Evolutionary conservation across 768 basidiomycete genomes (phyloP), one percentile per base, ranked within the genome.

Genomic region (Boletus subcaerulescens): DNA sequence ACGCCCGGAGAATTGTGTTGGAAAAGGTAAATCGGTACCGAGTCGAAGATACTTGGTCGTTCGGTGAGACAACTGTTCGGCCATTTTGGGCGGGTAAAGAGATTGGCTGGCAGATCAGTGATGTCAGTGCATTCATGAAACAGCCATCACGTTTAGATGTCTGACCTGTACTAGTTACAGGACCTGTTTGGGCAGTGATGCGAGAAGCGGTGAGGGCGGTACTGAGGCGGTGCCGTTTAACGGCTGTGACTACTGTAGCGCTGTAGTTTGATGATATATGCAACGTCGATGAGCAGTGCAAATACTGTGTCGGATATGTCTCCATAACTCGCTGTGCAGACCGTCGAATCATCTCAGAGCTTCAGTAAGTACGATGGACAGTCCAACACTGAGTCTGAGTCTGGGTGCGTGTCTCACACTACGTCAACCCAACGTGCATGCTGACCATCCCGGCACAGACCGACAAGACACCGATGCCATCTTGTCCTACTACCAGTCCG

Each of bases 1-100:
- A 65, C 35, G 75, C 70, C 13, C 60, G 66, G 2, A 72, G 61
- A 29, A 74, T 87, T 8, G 68, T 72, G 3, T 65, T 91, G 29
- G 71, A 70, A 61, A 79, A 72, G 59, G 71, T 75, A 14, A 58
- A 66, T 11, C 61, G 65, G 1, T 72, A 71, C 51, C 55, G 69
- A 8, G 75, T 89, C 7, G 77, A 78, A 35, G 77, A 77, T 39
- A 66, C 64, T n/a, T 89, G 81, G 70, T 65, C 67, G 33, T 47
- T 64, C 2, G 63, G 74, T 44, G 74, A 76, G 20, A 79, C 83
- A 29, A 77, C 64, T 26, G 79, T 96, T 1, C 80, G 89, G 40
- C 91, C 95, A 9, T 96, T 98, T 74, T 90, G 91, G 89, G 84
- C 87, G 10, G 95, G 93, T 13, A 89, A 84, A 71, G 75, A 80